A percentile compares a stretch with the other conserved stretches of the same genome.
Evolutionary conservation across 2,329 filamentous ascomycete genomes (phyloP).

Genomic region (Purpureocillium takamizusanense): DNA sequence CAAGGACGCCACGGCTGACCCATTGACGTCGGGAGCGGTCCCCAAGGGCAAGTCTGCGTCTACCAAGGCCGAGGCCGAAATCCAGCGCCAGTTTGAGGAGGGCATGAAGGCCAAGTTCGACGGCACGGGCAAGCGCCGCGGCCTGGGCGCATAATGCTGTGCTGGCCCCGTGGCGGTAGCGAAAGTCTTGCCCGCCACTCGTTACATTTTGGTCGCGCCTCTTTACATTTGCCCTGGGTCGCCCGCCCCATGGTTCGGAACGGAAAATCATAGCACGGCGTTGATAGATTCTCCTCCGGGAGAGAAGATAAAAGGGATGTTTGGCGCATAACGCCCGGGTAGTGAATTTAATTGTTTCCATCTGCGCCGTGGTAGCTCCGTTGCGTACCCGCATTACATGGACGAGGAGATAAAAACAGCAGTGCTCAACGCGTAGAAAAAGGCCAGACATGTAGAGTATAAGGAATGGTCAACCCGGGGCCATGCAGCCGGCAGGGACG

Average conservation of each 20-base stretch:
- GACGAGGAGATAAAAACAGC: too few species aligned
- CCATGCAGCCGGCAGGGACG: too few species aligned
- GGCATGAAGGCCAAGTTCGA: constrained; percentile 50
- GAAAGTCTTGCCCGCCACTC: too few species aligned
- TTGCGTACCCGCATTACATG: background rate
- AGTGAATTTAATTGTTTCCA: background rate
- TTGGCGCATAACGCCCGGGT: background rate
- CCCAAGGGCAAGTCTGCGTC: constrained; percentile 21
- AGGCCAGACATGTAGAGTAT: background rate
- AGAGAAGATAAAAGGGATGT: background rate
- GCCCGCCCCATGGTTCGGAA: too few species aligned
- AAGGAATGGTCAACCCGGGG: too few species aligned
- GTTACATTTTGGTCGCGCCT: background rate
- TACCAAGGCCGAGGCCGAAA: constrained; percentile 37
- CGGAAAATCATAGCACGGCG: too few species aligned
- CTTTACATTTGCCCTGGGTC: background rate
- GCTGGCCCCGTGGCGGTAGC: too few species aligned
- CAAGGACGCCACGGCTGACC: constrained; percentile 26
- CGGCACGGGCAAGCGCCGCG: constrained; percentile 36
- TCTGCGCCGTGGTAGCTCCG: background rate
- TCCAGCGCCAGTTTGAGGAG: constrained; percentile 47
- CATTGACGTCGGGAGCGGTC: constrained; percentile 4
- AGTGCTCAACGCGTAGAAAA: background rate
- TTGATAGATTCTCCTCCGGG: too few species aligned
- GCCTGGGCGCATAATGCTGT: constrained; percentile 41